Evolutionary conservation across 495 filamentous ascomycete species (phyloP), one percentile per base, ranked within the genome.

Genomic region (Podospora pseudocomata): DNA sequence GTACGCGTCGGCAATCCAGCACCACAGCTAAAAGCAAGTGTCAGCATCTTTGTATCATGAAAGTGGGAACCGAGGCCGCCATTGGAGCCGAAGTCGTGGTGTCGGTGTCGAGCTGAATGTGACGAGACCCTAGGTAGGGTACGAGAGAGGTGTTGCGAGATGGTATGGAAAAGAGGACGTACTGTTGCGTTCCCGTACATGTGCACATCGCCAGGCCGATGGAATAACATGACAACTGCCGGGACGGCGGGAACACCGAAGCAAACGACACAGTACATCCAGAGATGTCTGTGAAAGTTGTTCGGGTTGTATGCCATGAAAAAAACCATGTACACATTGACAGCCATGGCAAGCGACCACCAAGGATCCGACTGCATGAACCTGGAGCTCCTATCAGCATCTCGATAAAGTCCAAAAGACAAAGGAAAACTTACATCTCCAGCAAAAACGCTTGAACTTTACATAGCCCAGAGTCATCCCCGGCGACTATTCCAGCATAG

Each of bases 261-360:
- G 77, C 90, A 94, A 62, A 86, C 77, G 0, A 89, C 26, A 9
- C 87, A 78, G 70, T 96, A 96, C 58, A 86, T 83, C 81, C 86
- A 88, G 73, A 93, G 87, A 34, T 93, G 80, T 6, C 78, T 79
- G 9, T 88, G 88, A 63, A 94, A 84, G 28, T 86, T 84, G 18
- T 84, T 80, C 0, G 89, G 86, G 57, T 87, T 86, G 69, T 88
- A 91, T 57, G 86, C 86, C 65, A 85, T 85, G 77, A 95, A 94
- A 75, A 96, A 92, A 39, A 91, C 90, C 65, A 96, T 83, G 75
- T 91, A 93, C 66, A 95, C 92, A 71, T 96, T 96, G 67, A 90
- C 82, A 0, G 92, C 92, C 91, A 96, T 95, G 67, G 89, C 89
- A 63, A 93, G 80, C 49, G 84, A 85, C 86, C 83, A 87, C 79